Evolutionary conservation across 1,284 basidiomycete genomes (phyloP).

Genomic region (Phellinidium pouzarii): DNA sequence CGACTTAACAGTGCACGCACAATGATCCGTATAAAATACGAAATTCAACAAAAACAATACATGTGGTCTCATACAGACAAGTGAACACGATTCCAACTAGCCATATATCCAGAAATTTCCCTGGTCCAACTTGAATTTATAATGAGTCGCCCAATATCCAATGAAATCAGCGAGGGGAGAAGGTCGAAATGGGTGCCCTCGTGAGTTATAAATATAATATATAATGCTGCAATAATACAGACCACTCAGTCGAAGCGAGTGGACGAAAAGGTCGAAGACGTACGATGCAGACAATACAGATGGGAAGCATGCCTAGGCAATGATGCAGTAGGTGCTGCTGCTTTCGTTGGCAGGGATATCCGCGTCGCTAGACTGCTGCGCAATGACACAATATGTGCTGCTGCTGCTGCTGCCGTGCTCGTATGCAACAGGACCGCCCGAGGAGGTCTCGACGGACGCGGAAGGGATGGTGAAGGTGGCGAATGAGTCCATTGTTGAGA

Average conservation of each 20-base stretch:
- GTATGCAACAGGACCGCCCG: constrained; percentile 1
- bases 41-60: too few species aligned
- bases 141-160: background rate
- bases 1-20: too few species aligned
- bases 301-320: background rate
- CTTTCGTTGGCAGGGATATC: background rate
- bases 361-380: too few species aligned
- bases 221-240: background rate
- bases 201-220: background rate
- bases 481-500: constrained; percentile 1
- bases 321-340: constrained; percentile 1
- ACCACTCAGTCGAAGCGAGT: too few species aligned
- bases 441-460: background rate
- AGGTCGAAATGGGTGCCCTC: background rate
- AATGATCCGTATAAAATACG: too few species aligned
- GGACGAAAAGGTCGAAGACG: background rate
- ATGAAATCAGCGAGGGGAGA: background rate
- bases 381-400: too few species aligned
- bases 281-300: background rate
- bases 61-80: background rate
- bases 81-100: background rate
- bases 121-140: background rate
- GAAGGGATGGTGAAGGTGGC: background rate
- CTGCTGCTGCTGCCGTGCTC: background rate
- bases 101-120: background rate